Evolutionary conservation across 2,329 filamentous ascomycete genomes (phyloP), one percentile per base, ranked within the genome.

Genomic region (Calonectria naviculata): DNA sequence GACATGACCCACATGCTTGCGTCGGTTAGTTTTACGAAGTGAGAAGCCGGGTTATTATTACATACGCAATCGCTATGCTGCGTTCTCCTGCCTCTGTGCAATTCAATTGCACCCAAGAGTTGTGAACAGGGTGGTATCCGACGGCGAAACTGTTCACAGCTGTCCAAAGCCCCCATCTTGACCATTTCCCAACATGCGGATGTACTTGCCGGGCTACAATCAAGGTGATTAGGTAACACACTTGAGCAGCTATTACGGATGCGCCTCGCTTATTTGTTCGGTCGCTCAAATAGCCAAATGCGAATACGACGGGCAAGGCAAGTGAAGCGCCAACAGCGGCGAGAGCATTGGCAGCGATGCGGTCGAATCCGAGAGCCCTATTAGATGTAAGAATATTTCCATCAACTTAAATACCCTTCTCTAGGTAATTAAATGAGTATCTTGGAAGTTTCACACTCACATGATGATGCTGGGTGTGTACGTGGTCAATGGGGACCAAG

Each of bases 31-130:
- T 86, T 85, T 64, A 15, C 41, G 1, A 28, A n/a, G 10, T 3
- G 5, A 3, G 9, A 3, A 1, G 10, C 7, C 24, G 5, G 12
- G 60, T n/a, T n/a, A 34, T 3, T 46, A 34, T 3, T 49, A 70
- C 70, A 2, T 60, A 72, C 67, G 67, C 70, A 21, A 88, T 85
- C 12, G 80, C 81, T 52, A 88, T 85, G 69, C 85, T 88, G 54
- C 86, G 77, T 74, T 88, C 87, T 1, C 83, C 78, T 0, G 84
- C 77, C 31, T 84, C 84, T 7, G 78, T 79, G 74, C 86, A 88
- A 74, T 89, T 89, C 9, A 88, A 75, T 72, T 88, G 85, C 13
- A 87, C 81, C 86, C 87, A 89, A 0, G 85, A 83, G 75, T 88
- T 89, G 67, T 88, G 86, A 1, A 87, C 81, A 0, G 87, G 87